Conservation (phyloP, 2,329 filamentous ascomycete species). For the Cytospora schulzeri region DNA sequence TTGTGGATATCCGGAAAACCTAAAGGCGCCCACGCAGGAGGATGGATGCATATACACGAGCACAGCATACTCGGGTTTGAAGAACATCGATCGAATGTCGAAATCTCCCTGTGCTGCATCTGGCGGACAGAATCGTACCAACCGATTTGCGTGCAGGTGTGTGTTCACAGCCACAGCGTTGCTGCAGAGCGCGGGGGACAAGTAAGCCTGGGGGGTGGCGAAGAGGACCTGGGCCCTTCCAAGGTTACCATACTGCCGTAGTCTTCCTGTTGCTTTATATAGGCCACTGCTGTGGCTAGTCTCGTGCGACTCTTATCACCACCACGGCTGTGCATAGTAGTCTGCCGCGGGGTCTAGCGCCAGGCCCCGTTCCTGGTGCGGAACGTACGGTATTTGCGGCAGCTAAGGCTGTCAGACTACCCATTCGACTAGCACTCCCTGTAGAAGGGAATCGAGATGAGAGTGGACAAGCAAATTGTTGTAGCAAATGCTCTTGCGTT, state of each 20-base stretch:
- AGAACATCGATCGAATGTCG: conserved; percentile 1
- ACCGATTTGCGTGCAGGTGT: conserved; percentile 6
- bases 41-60: neutral
- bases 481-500: neutral
- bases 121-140: neutral
- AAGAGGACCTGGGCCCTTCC: neutral
- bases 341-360: conserved; percentile 8
- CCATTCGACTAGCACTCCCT: neutral
- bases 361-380: conserved; percentile 2
- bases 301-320: neutral
- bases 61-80: conserved; percentile 8
- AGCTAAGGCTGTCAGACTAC: neutral
- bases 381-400: neutral
- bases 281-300: conserved; percentile 14
- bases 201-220: conserved; percentile 13
- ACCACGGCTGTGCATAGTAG: conserved; percentile 5
- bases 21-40: neutral
- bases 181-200: conserved; percentile 11
- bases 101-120: neutral
- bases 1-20: neutral
- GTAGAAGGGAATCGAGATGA: neutral
- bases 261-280: conserved; percentile 13
- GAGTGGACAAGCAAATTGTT: neutral
- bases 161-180: conserved; percentile 15
- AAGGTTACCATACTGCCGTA: no score